Base-by-base conservation (phyloP, 768 basidiomycete genomes). In the Nevesoporus exiguus region DNA sequence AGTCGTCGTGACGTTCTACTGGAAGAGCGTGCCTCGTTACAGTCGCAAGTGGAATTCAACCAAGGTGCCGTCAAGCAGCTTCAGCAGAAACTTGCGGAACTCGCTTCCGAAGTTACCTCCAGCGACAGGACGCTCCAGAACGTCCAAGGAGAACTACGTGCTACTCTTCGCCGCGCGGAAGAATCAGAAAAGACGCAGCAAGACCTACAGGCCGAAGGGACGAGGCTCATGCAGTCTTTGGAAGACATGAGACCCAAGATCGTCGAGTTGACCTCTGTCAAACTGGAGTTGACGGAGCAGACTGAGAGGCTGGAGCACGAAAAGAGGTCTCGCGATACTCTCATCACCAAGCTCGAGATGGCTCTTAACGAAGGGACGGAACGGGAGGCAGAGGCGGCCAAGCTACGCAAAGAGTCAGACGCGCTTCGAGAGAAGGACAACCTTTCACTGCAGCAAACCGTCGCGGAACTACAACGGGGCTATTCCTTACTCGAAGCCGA, bases 181-280 rank as follows among this genome's bases (percentile, higher is more conserved):
- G 85, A 87, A 59, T 86, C 88, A 0, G 89, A 92, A 68, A 76
- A 74, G 61, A 83, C 75, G 4, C 85, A 90, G 62, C 81, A 81
- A 63, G 84, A 81, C 55, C 76, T 94, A 3, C 91, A 92, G 62
- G 73, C 75, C 0, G 92, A 94, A 69, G 90, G 91, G 37, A 83
- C 80, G n/a, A 78, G 76, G 49, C 77, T 94, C 31, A 81, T 93
- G 83, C 81, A 78, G 27, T 84, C 88, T n/a, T 72, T 93, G 55
- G 86, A 93, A 58, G 90, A 93, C 70, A 86, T 93, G 83, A 81
- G 87, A 29, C 82, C 88, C 37, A 93, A 93, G 74, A 84, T 93
- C 57, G 84, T 92, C 21, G 85, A 90, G 65, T 75, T 95, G 50
- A 90, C 88, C 3, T 80, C 83, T 34, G 78, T 76, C 56, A 90